These are phyloP conservation scores for Rhizopogon vesiculosus DNA, from an alignment of 768 basidiomycete genomes.

Conservation along the genomic window DNA sequence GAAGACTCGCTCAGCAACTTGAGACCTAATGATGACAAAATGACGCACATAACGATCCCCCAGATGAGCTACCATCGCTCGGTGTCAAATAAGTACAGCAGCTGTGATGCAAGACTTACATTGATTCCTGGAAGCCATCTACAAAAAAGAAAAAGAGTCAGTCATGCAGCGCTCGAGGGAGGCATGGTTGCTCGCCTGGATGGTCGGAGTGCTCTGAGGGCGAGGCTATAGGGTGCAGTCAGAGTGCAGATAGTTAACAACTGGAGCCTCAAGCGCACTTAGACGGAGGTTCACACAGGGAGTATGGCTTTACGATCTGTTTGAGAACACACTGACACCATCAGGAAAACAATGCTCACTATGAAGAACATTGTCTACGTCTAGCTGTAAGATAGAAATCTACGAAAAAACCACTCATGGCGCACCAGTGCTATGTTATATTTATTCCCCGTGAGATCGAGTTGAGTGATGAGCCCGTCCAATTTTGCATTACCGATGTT, in stretches of 20 bases:
- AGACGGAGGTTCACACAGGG: conserved; percentile 55
- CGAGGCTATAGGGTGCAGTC: conserved; percentile 12
- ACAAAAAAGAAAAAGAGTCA: background rate
- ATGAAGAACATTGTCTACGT: conserved; percentile 62
- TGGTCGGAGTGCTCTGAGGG: conserved; percentile 60
- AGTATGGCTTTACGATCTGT: conserved; percentile 7
- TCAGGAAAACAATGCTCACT: conserved; percentile 28
- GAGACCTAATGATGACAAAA: background rate
- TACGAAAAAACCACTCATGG: conserved; percentile 23
- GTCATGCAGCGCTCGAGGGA: conserved; percentile 12
- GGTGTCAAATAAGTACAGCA: background rate
- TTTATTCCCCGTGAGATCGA: conserved; percentile 49
- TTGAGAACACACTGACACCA: background rate
- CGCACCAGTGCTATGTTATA: conserved; percentile 61
- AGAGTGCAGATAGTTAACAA: background rate
- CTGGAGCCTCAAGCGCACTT: conserved; percentile 37
- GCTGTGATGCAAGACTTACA: conserved; percentile 27
- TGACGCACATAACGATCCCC: conserved; percentile 56
- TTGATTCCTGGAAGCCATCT: conserved; percentile 67
- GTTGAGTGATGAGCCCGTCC: conserved; percentile 50
- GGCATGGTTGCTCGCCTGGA: conserved; percentile 34
- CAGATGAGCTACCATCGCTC: conserved; percentile 43
- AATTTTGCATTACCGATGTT: conserved; percentile 52
- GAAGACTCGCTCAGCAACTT: background rate
- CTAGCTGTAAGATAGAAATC: background rate